Conservation (phyloP, 352 stramenopile genomes). For the Phytophthora fragariae region DNA sequence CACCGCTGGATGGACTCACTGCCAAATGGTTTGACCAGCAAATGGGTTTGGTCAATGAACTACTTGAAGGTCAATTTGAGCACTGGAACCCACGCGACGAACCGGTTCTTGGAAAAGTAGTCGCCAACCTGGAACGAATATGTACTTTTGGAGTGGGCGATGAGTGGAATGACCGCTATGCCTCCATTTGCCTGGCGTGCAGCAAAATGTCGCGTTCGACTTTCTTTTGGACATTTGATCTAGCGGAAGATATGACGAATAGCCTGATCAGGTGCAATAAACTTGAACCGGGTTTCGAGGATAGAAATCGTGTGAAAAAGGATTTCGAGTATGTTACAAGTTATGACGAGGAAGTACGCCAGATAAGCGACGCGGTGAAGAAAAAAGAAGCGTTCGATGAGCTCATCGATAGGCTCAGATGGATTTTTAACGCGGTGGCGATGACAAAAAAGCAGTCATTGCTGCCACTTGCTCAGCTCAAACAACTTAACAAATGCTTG, state of each 20-base stretch:
- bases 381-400: constrained; percentile 24
- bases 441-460: constrained; percentile 16
- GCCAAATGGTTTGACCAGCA: neutral
- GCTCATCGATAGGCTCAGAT: constrained; percentile 26
- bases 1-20: neutral
- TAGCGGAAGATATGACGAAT: neutral
- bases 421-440: constrained; percentile 24
- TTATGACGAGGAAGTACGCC: constrained; percentile 9
- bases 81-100: constrained; percentile 14
- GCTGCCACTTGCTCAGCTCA: constrained; percentile 16
- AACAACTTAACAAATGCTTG: constrained; percentile 21
- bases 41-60: constrained; percentile 8
- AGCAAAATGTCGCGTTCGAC: constrained; percentile 23
- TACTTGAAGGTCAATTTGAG: constrained; percentile 3
- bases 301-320: neutral
- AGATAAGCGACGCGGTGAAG: neutral
- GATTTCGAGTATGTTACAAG: constrained; percentile 15
- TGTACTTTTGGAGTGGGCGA: constrained; percentile 17
- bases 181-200: constrained; percentile 17
- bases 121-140: constrained; percentile 13
- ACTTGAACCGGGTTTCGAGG: constrained; percentile 16
- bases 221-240: constrained; percentile 15
- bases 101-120: constrained; percentile 16
- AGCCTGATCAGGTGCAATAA: neutral
- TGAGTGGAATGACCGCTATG: constrained; percentile 26